Evolutionary conservation across 148 eudicot genomes (phyloP), one percentile per base, ranked within the genome.

Genomic region (Camellia japonica): DNA sequence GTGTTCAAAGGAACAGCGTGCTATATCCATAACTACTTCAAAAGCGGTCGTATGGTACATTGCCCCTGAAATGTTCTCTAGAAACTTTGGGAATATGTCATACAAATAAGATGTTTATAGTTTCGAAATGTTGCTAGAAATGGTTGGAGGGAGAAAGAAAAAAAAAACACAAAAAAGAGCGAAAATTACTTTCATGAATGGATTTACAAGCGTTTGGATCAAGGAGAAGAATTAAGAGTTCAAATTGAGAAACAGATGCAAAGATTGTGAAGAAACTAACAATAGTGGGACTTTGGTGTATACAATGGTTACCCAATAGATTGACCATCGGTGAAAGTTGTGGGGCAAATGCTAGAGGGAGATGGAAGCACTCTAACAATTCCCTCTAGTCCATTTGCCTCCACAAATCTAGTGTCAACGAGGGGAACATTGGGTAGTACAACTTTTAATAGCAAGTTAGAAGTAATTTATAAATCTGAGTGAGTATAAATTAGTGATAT

Each of bases 51-150:
- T 82, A 15, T 76, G 82, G 1, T 84, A 84, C 59, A 78, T 84
- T 58, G 83, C 38, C 86, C 81, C 83, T 3, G 78, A 84, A 78
- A 77, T 84, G 0, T 84, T 81, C 71, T 81, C 82, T 3, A 74
- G 84, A 12, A 79, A 79, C 60, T 81, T 74, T 71, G 87, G 82
- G 38, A 30, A 30, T 30, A 30, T 30, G 38, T 30, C n/a, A 15
- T 75, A 68, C 20, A 85, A 85, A 68, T 30, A 1, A 30, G 38
- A 30, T 30, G 38, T 30, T 30, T 30, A 30, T 30, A 30, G 38
- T 30, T 30, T 30, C 1, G 38, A 1, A 30, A 30, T 30, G 38
- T 30, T 30, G 38, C 38, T 30, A 30, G 38, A 30, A 30, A 30
- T 30, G 38, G 38, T 30, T 30, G 38, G 38, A 30, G 38, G 38